Conservation (phyloP, 2,329 filamentous ascomycete species). For the Fusarium sp. region DNA sequence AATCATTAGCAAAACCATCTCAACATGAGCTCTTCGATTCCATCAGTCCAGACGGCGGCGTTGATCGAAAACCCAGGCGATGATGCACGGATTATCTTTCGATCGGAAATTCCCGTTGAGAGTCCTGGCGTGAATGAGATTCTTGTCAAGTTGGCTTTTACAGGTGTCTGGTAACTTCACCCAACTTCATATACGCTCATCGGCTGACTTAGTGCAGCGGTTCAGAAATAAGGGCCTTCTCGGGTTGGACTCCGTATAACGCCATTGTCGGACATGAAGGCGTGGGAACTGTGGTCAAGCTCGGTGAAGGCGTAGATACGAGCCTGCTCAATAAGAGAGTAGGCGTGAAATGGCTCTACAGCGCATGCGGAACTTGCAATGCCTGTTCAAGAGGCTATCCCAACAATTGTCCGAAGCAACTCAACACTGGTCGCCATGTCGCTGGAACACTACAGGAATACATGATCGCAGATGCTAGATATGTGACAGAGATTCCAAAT, state of each 20-base stretch:
- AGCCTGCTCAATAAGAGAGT: slow-evolving; percentile 53
- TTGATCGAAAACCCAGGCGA: slow-evolving; percentile 35
- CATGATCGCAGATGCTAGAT: slow-evolving; percentile 47
- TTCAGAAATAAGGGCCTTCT: slow-evolving; percentile 49
- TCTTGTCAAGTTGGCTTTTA: slow-evolving; percentile 36
- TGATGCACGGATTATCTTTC: slow-evolving; percentile 5
- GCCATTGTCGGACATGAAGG: slow-evolving; percentile 51
- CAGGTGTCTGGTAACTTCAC: slow-evolving; percentile 37
- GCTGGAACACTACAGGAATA: slow-evolving; percentile 52
- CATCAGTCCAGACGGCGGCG: slow-evolving; percentile 25
- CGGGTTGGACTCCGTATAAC: slow-evolving; percentile 48
- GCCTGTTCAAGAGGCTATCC: slow-evolving; percentile 51
- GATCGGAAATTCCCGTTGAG: slow-evolving; percentile 9
- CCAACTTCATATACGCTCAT: accelerated
- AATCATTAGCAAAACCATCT: neutral
- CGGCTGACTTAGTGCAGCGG: slow-evolving; percentile 32
- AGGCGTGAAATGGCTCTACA: slow-evolving; percentile 61
- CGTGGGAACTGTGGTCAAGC: slow-evolving; percentile 47
- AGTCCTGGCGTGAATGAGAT: slow-evolving; percentile 14
- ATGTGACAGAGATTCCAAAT: slow-evolving; percentile 46
- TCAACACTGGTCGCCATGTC: slow-evolving; percentile 57
- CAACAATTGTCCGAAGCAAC: slow-evolving; percentile 57
- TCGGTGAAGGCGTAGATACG: slow-evolving; percentile 47
- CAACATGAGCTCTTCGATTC: slow-evolving; percentile 14
- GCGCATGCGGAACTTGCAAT: slow-evolving; percentile 55